A percentile compares a stretch with the other conserved stretches of the same genome.
Conservation (phyloP, 441 rosid genomes). For the Erysimum pusillum region DNA sequence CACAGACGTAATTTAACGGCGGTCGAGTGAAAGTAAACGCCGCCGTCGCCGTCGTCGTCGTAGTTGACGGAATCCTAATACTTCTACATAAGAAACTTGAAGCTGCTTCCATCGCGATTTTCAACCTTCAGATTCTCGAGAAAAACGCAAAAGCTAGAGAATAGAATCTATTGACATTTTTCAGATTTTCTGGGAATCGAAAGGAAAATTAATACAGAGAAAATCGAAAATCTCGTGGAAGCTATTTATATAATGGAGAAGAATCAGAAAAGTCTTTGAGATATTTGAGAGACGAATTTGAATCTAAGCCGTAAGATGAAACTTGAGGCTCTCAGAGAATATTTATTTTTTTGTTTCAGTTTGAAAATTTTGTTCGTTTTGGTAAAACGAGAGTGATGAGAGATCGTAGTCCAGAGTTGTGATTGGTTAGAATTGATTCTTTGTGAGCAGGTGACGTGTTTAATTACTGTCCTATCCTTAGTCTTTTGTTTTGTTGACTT, state of each 20-base stretch:
- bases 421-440: conserved; percentile 64
- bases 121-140: conserved; percentile 19
- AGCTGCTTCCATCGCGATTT: conserved; percentile 53
- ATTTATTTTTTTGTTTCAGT: neutral
- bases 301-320: conserved; percentile 39
- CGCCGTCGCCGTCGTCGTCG: conserved; percentile 40
- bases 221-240: neutral
- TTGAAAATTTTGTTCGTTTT: neutral
- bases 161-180: conserved; percentile 31
- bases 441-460: conserved; percentile 58
- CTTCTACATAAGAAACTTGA: conserved; percentile 59
- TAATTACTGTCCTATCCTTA: conserved; percentile 46
- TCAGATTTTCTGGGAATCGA: conserved; percentile 27
- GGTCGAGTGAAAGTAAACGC: conserved; percentile 51
- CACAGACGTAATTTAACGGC: conserved; percentile 49
- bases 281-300: conserved; percentile 43
- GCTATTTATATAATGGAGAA: conserved; percentile 6
- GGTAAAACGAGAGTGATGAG: conserved; percentile 35
- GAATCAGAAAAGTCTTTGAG: neutral
- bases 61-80: conserved; percentile 49
- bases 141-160: conserved; percentile 15
- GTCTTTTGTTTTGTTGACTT: neutral
- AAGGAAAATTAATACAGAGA: conserved; percentile 14
- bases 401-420: conserved; percentile 51
- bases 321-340: conserved; percentile 44